Evolutionary conservation across 1,139 yeast species (phyloP).

Genomic region (Yamadazyma sp.): DNA sequence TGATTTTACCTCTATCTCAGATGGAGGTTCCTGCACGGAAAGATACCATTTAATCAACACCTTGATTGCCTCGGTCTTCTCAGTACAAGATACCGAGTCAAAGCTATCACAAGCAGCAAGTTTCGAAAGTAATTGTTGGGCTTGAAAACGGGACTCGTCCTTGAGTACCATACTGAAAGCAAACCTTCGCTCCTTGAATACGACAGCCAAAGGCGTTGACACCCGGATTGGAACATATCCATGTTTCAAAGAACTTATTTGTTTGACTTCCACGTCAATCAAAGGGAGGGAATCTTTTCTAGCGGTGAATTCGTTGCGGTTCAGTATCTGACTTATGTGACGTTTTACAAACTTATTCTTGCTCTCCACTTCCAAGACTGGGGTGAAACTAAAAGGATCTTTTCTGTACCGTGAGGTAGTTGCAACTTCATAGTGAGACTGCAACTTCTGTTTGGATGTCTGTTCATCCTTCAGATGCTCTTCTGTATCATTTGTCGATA

Average conservation of each 20-base stretch:
- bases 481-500: neutral
- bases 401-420: constrained; percentile 25
- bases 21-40: constrained; percentile 29
- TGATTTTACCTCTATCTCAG: constrained; percentile 12
- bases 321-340: constrained; percentile 1
- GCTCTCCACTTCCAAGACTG: constrained; percentile 41
- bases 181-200: constrained; percentile 22
- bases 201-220: neutral
- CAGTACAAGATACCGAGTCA: neutral
- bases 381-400: constrained; percentile 32
- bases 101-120: neutral
- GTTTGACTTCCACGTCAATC: neutral
- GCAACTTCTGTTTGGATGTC: neutral
- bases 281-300: neutral
- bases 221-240: neutral
- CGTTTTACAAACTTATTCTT: constrained; percentile 16
- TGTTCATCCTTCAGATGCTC: constrained; percentile 2
- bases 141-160: constrained; percentile 16
- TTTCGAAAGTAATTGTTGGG: neutral
- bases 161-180: constrained; percentile 28
- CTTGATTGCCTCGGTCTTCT: constrained; percentile 21
- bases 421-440: constrained; percentile 3
- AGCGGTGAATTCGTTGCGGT: neutral
- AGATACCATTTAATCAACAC: constrained; percentile 34
- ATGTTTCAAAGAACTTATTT: neutral